A percentile compares a stretch with the other conserved stretches of the same genome.
Evolutionary conservation across 2,329 filamentous ascomycete genomes (phyloP).

Genomic region (Diplodia sapinea): DNA sequence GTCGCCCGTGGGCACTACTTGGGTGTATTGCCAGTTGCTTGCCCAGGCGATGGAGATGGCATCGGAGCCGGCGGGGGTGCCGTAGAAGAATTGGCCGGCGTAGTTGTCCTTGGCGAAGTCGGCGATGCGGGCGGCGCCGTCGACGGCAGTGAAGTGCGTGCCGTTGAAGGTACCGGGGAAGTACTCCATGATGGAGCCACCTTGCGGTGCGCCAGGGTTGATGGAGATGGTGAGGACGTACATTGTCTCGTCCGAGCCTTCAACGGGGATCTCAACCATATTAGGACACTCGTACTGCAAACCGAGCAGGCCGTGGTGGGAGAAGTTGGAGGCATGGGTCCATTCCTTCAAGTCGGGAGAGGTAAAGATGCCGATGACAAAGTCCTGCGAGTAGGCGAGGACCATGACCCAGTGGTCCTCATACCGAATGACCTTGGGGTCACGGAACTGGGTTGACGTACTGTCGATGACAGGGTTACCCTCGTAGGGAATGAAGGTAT

Average conservation of each 20-base stretch:
- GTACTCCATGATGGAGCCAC: constrained; percentile 63
- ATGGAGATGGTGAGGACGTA: constrained; percentile 60
- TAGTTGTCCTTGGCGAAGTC: constrained; percentile 62
- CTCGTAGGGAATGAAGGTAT: constrained; percentile 65
- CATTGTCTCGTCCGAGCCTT: constrained; percentile 48
- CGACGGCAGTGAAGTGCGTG: constrained; percentile 61
- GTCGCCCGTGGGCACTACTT: constrained; percentile 60
- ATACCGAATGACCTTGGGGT: constrained; percentile 69
- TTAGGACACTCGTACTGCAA: constrained; percentile 70
- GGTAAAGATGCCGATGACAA: constrained; percentile 65
- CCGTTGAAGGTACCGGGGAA: constrained; percentile 67
- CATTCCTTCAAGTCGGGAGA: constrained; percentile 65
- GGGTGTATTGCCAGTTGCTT: constrained; percentile 65
- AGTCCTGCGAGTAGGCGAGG: constrained; percentile 61
- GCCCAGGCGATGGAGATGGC: constrained; percentile 63
- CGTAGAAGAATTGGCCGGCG: constrained; percentile 63
- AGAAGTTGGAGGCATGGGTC: constrained; percentile 65
- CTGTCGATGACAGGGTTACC: constrained; percentile 66
- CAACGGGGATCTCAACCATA: constrained; percentile 61
- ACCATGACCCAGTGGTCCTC: constrained; percentile 63
- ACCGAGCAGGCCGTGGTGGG: constrained; percentile 58
- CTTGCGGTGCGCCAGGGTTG: constrained; percentile 63
- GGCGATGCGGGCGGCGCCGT: constrained; percentile 50
- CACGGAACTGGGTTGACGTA: constrained; percentile 64
- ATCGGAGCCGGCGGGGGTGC: constrained; percentile 45